phyloP scores from a whole-genome alignment of 169 alveolate genomes.

The Plasmodium chabaudi region DNA sequence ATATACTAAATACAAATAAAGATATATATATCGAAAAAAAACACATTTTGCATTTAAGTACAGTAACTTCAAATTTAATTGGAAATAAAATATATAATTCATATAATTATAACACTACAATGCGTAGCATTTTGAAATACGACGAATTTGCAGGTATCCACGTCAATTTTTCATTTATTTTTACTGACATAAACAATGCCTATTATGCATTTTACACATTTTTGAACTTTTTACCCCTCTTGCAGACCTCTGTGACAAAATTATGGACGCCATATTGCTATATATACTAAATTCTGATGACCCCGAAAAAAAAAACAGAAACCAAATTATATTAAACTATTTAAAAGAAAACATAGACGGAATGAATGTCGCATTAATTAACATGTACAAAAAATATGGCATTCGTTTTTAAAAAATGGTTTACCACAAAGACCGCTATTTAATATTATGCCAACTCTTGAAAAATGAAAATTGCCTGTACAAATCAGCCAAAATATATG shows the following conservation, averaged over 20 bases:
- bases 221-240: background rate
- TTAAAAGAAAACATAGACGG: constrained; percentile 55
- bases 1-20: constrained; percentile 53
- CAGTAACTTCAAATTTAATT: constrained; percentile 28
- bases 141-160: constrained; percentile 30
- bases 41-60: constrained; percentile 38
- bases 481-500: background rate
- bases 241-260: constrained; percentile 39
- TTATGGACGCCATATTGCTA: constrained; percentile 29
- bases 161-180: background rate
- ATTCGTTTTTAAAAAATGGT: constrained; percentile 5
- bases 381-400: constrained; percentile 59
- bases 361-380: constrained; percentile 42
- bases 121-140: constrained; percentile 21
- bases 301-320: constrained; percentile 11
- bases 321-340: constrained; percentile 29
- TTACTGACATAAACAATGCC: background rate
- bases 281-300: constrained; percentile 13
- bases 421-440: no score
- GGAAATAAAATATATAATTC: constrained; percentile 65
- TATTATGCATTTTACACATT: background rate
- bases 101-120: constrained; percentile 28
- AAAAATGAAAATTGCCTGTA: no score
- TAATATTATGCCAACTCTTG: no score
- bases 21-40: constrained; percentile 68